Base-by-base conservation (phyloP, 2,329 filamentous ascomycete genomes). In the Lasiodiplodia gonubiensis region DNA sequence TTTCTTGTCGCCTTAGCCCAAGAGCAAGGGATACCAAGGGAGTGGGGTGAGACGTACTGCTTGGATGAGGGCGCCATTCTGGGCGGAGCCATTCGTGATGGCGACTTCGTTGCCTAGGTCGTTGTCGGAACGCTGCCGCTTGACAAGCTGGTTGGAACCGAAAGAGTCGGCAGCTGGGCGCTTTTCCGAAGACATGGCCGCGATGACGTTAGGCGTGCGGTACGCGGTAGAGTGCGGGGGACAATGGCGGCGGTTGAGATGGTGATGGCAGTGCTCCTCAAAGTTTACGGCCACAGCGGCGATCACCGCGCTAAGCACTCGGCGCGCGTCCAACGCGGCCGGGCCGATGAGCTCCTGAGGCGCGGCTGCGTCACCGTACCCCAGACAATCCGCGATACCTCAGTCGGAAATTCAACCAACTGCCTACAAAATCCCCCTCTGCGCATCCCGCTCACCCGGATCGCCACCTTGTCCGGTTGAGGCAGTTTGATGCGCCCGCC, bases 81-180 rank as follows among this genome's bases (percentile, higher is more conserved):
- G 82, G 54, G 79, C 81, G 21, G 82, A 81, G 68, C 85, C 83
- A 76, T 88, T 88, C 33, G 85, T 82, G 49, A 88, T 81, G 48
- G 88, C 83, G 64, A 89, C 82, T 73, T 80, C 80, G 75, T 80
- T 80, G 66, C 79, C 80, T 68, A 88, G 78, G 70, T 86, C 84
- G 70, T 81, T 83, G 71, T 88, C 86, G 67, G 88, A 87, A 78
- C 95, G 97, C 78, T 94, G 93, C 77, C 94, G 87, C 84, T 98
- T 99, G 70, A 98, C 88, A 72, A 94, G 86, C 80, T 97, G 92
- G 59, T 89, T 89, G 27, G 89, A 88, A 74, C 90, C 88, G 72
- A 94, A 94, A 69, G 92, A 91, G 72, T 91, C 90, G 69, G 92
- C 89, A n/a, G 94, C 93, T 68, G 93, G 91, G 76, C 95, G 89